Evolutionary conservation across 192 early-diverging fungal species (phyloP).

Genomic region (Coemansia sp.): DNA sequence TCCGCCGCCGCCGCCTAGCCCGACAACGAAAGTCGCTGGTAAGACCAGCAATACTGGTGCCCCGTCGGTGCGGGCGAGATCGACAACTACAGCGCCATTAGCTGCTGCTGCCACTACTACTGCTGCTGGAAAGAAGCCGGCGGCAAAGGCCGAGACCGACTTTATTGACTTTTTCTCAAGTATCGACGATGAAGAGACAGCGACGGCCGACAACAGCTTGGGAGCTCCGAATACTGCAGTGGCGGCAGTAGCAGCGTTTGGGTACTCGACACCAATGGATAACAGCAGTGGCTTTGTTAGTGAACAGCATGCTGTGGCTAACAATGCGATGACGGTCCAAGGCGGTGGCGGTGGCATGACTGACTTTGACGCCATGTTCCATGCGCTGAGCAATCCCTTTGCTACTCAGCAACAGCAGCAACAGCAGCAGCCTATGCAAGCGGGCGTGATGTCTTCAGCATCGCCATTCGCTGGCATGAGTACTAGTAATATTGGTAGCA

Average conservation of each 20-base stretch:
- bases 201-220: neutral
- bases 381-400: conserved; percentile 50
- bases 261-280: neutral
- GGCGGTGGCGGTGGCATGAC: conserved; percentile 2
- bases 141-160: conserved; percentile 31
- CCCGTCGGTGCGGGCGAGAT: neutral
- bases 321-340: neutral
- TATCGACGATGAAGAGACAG: conserved; percentile 43
- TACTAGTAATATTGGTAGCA: conserved; percentile 24
- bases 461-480: conserved; percentile 1
- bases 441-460: neutral
- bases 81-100: neutral
- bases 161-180: conserved; percentile 62
- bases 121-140: conserved; percentile 7
- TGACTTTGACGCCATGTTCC: conserved; percentile 47
- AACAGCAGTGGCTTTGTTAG: neutral
- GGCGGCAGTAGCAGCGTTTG: neutral
- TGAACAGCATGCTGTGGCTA: neutral
- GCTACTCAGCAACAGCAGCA: conserved; percentile 12
- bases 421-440: neutral
- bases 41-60: neutral
- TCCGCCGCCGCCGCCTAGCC: conserved; percentile 12
- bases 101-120: neutral
- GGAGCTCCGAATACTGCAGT: neutral
- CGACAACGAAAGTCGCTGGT: neutral